Evolutionary conservation across 2,329 filamentous ascomycete genomes (phyloP).

Genomic region (Ophiostoma fasciatum): DNA sequence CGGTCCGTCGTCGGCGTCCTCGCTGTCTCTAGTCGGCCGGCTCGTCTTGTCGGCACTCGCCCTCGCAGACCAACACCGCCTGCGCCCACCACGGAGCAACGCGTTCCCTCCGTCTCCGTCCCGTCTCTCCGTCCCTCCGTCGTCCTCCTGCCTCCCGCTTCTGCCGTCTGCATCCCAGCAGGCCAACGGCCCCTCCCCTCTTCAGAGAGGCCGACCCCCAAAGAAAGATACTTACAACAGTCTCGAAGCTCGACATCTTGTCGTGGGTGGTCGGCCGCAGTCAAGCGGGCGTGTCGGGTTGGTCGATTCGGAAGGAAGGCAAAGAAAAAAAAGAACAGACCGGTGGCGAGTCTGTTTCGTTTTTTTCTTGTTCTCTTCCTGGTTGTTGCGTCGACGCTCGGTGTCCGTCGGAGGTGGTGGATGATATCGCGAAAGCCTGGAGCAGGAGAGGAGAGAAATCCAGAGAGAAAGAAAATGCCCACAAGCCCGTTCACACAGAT

Average conservation of each 20-base stretch:
- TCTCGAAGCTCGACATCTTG: conserved; percentile 56
- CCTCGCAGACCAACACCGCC: too few relatives aligned
- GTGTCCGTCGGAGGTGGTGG: conserved; percentile 5
- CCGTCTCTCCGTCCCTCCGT: too few relatives aligned
- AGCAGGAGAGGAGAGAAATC: conserved; percentile 2
- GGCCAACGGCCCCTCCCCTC: too few relatives aligned
- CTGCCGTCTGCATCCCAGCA: too few relatives aligned
- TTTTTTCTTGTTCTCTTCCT: conserved; percentile 3
- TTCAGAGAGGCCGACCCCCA: conserved; percentile 9
- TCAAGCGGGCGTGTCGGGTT: conserved; percentile 8
- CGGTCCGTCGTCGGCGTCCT: too few relatives aligned
- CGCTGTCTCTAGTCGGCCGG: too few relatives aligned
- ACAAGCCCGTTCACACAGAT: conserved; percentile 1
- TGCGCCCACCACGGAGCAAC: too few relatives aligned
- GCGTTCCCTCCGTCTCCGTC: too few relatives aligned
- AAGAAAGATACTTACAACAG: conserved; percentile 44
- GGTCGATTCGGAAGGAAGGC: conserved; percentile 1
- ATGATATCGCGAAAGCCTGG: conserved; percentile 10
- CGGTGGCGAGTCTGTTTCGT: conserved; percentile 1
- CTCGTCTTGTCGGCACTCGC: too few relatives aligned
- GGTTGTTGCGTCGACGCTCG: conserved; percentile 4
- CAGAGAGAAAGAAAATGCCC: conserved; percentile 2
- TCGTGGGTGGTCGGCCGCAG: conserved; percentile 9
- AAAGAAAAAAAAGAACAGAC: conserved; percentile 8
- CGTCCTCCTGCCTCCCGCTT: too few relatives aligned